Evolutionary conservation across 148 eudicot genomes (phyloP).

Genomic region (Polygonum maritimum): DNA sequence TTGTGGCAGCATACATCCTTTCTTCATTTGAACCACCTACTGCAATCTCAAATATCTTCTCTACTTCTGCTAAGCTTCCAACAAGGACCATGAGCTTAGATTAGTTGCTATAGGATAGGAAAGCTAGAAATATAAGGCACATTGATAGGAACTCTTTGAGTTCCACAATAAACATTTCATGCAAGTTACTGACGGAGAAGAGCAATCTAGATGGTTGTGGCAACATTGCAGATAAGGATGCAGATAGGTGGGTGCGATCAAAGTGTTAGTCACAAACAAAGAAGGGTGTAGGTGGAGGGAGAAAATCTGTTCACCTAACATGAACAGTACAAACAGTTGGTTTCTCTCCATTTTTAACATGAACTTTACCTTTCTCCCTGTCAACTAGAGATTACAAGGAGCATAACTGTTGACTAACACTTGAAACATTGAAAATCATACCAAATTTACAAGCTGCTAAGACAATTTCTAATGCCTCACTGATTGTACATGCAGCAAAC

Average conservation of each 20-base stretch:
- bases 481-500: not conserved
- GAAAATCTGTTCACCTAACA: not conserved
- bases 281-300: not conserved
- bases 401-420: not conserved
- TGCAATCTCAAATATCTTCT: slow-evolving; percentile 80
- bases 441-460: not conserved
- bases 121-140: not conserved
- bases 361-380: not conserved
- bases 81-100: slow-evolving; percentile 26
- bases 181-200: not conserved
- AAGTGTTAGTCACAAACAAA: not conserved
- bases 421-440: not conserved
- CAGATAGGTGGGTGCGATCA: not conserved
- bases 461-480: not conserved
- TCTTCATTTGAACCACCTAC: slow-evolving; percentile 76
- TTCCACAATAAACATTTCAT: not conserved
- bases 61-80: slow-evolving; percentile 94
- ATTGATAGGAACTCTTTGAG: not conserved
- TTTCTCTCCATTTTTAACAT: not conserved
- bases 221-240: not conserved
- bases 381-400: not conserved
- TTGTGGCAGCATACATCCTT: slow-evolving; percentile 64
- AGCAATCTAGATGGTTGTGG: not conserved
- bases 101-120: slow-evolving; percentile 2
- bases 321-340: not conserved